These are phyloP conservation scores for Solanum dulcamara DNA, from an alignment of 257 asterid genomes.

Conservation along the genomic window DNA sequence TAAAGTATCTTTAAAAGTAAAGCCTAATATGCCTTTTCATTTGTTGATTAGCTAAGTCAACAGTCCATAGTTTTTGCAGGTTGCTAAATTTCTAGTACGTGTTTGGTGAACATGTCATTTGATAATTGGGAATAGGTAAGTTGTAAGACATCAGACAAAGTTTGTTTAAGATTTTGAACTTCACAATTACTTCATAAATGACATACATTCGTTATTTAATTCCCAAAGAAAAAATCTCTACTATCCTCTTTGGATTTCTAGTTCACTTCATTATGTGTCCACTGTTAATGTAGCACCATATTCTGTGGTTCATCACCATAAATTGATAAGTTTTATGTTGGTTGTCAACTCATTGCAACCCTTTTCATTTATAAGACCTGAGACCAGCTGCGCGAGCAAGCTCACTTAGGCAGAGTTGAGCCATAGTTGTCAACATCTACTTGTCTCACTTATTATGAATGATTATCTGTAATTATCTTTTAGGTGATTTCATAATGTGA, in stretches of 20 bases:
- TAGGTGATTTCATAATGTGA: neutral
- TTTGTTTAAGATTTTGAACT: neutral
- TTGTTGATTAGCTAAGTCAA: too few relatives aligned
- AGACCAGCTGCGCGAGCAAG: neutral
- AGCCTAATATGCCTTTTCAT: too few relatives aligned
- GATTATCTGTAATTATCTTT: neutral
- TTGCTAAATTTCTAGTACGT: neutral
- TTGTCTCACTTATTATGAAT: neutral
- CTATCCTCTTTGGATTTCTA: neutral
- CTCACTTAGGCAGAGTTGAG: neutral
- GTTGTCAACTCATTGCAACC: neutral
- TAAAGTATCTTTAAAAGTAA: too few relatives aligned
- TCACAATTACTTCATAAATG: neutral
- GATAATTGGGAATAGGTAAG: neutral
- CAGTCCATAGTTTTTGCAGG: neutral
- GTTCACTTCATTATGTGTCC: neutral
- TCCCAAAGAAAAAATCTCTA: neutral
- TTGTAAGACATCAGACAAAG: neutral
- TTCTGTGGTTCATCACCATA: neutral
- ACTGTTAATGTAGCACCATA: neutral
- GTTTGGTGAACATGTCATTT: neutral
- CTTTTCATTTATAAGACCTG: neutral
- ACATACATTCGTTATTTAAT: neutral
- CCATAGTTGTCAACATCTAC: neutral
- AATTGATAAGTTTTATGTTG: neutral